phyloP scores from a whole-genome alignment of 805 yeast genomes.

The Candida qinlingensis region DNA sequence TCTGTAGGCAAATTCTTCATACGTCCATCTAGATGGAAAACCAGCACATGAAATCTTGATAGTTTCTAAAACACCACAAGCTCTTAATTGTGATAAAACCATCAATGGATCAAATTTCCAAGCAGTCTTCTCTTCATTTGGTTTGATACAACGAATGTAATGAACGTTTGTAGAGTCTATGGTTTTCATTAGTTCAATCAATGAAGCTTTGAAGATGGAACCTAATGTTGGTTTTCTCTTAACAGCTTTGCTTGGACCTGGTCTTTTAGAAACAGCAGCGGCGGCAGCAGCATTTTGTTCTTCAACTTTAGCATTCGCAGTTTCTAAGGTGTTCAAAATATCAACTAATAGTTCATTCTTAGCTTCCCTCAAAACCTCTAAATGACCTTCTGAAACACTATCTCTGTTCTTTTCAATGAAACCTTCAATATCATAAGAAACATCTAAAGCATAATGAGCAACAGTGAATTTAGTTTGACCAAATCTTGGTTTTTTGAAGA shows the following conservation, averaged over 20 bases:
- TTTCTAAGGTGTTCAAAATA: conserved; percentile 61
- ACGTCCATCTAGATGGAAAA: conserved; percentile 94
- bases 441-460: conserved; percentile 92
- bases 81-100: conserved; percentile 93
- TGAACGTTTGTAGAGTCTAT: conserved; percentile 94
- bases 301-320: conserved; percentile 32
- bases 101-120: conserved; percentile 94
- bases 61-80: conserved; percentile 98
- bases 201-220: conserved; percentile 85
- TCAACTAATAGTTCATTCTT: conserved; percentile 59
- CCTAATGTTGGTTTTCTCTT: conserved; percentile 89
- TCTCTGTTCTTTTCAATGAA: conserved; percentile 96
- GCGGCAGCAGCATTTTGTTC: conserved; percentile 24
- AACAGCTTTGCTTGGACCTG: conserved; percentile 37
- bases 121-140: conserved; percentile 88
- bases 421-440: conserved; percentile 86
- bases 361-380: conserved; percentile 73
- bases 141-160: conserved; percentile 95
- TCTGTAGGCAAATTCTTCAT: conserved; percentile 85
- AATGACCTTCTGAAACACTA: conserved; percentile 92
- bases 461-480: conserved; percentile 90
- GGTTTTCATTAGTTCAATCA: conserved; percentile 88
- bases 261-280: conserved; percentile 27
- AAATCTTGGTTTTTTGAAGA: conserved; percentile 89
- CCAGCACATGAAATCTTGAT: conserved; percentile 97